phyloP scores from a whole-genome alignment of 352 stramenopile genomes.

The Phytophthora lateralis region DNA sequence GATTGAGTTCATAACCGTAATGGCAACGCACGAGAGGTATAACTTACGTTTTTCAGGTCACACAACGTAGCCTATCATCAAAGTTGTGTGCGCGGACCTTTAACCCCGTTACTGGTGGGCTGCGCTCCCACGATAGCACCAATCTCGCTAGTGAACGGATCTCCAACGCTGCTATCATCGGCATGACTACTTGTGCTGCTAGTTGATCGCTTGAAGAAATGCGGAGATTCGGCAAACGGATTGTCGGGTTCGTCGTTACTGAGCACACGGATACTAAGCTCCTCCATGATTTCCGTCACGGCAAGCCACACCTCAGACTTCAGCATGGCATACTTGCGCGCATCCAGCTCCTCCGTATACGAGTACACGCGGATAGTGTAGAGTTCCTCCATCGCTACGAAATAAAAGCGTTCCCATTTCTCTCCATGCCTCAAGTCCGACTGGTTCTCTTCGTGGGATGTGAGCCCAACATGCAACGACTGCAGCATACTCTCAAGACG shows the following conservation, averaged over 20 bases:
- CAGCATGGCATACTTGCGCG: constrained; percentile 89
- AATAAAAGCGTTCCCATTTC: constrained; percentile 85
- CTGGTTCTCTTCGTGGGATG: constrained; percentile 86
- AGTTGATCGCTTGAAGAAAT: constrained; percentile 33
- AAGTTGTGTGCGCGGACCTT: constrained; percentile 50
- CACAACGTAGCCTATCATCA: constrained; percentile 22
- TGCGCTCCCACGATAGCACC: constrained; percentile 55
- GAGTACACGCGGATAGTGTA: constrained; percentile 86
- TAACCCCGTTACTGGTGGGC: constrained; percentile 22
- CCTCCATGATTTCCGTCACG: constrained; percentile 90
- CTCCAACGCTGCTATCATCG: constrained; percentile 29
- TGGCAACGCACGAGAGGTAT: constrained; percentile 16
- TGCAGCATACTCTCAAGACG: constrained; percentile 83
- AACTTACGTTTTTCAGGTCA: constrained; percentile 25
- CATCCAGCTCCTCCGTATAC: constrained; percentile 87
- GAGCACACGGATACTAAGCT: constrained; percentile 67
- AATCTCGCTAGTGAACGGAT: constrained; percentile 70
- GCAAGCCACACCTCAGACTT: constrained; percentile 90
- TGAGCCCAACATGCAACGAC: constrained; percentile 83
- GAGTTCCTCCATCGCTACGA: constrained; percentile 88
- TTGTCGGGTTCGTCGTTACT: constrained; percentile 43
- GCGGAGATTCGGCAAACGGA: constrained; percentile 45
- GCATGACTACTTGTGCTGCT: constrained; percentile 23
- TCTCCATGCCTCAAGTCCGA: constrained; percentile 80
- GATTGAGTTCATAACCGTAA: constrained; percentile 3